A percentile compares a stretch with the other conserved stretches of the same genome.
phyloP scores from a whole-genome alignment of 805 yeast genomes.

The Huiozyma sinensis region DNA sequence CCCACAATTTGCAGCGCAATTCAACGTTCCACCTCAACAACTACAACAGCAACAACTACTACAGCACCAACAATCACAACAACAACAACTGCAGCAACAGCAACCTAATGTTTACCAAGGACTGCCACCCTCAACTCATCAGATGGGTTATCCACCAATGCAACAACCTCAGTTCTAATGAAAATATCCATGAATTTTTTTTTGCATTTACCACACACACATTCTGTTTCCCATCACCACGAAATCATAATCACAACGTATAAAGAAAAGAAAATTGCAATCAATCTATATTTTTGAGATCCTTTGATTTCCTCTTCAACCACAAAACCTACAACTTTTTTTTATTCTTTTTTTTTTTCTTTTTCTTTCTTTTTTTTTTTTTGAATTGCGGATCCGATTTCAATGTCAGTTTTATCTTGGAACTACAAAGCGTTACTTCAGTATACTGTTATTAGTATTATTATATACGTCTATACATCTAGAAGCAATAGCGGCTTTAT shows the following conservation, averaged over 20 bases:
- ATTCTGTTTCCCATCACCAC: too few relatives aligned
- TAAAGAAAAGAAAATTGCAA: too few relatives aligned
- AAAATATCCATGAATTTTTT: not conserved
- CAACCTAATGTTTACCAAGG: not conserved
- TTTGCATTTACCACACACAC: not conserved
- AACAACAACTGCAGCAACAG: constrained; percentile 11
- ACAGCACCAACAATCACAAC: constrained; percentile 9
- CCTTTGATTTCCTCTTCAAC: not conserved
- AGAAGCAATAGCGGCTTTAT: too few relatives aligned
- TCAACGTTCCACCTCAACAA: constrained; percentile 1
- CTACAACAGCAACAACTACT: constrained; percentile 10
- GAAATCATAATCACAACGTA: too few relatives aligned
- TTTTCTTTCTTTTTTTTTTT: not conserved
- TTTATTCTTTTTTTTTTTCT: not conserved
- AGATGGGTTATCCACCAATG: too few relatives aligned
- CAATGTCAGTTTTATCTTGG: too few relatives aligned
- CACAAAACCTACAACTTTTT: not conserved
- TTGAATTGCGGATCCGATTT: not conserved
- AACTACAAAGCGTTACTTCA: too few relatives aligned
- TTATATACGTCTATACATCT: too few relatives aligned
- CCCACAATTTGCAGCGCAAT: constrained; percentile 4
- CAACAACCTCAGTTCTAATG: not conserved
- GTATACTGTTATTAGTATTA: too few relatives aligned
- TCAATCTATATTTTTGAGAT: too few relatives aligned
- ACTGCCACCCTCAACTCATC: too few relatives aligned